Percentiles rank a stretch among this genome's conserved stretches.
Conservation (phyloP, 2,329 filamentous ascomycete species). For the Colletotrichum cordylinicola region DNA sequence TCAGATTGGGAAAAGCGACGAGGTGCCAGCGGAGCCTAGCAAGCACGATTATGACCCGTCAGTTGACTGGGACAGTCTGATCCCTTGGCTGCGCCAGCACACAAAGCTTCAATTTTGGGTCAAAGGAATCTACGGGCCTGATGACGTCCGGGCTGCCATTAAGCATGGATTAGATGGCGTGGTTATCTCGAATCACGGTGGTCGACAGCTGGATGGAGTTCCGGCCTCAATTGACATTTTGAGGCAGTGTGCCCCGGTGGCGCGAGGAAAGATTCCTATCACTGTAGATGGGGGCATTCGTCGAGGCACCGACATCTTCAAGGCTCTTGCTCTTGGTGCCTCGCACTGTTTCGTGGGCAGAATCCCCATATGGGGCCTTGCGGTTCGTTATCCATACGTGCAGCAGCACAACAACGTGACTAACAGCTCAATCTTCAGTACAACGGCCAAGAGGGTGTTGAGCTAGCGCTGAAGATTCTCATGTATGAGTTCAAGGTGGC, state of each 20-base stretch:
- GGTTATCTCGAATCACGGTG: slow-evolving; percentile 74
- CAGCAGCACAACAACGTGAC: neutral
- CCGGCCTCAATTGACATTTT: slow-evolving; percentile 25
- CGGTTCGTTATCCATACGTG: neutral
- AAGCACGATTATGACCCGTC: neutral
- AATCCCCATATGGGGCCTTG: slow-evolving; percentile 5
- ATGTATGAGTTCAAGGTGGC: slow-evolving; percentile 37
- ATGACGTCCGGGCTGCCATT: slow-evolving; percentile 47
- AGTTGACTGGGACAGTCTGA: slow-evolving; percentile 49
- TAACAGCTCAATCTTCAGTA: neutral
- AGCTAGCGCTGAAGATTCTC: slow-evolving; percentile 48
- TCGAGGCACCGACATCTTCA: slow-evolving; percentile 60
- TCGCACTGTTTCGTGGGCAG: slow-evolving; percentile 6
- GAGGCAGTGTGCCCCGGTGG: slow-evolving; percentile 54
- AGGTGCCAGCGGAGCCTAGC: neutral
- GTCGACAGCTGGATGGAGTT: slow-evolving; percentile 56
- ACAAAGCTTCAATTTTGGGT: slow-evolving; percentile 54
- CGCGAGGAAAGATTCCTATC: slow-evolving; percentile 42
- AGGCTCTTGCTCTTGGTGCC: slow-evolving; percentile 57
- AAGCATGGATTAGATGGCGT: slow-evolving; percentile 65
- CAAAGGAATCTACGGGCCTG: slow-evolving; percentile 34
- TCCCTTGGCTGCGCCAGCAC: slow-evolving; percentile 51
- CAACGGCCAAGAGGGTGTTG: slow-evolving; percentile 36
- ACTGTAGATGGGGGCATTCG: slow-evolving; percentile 62
- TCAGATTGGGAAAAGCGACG: neutral